These are phyloP conservation scores for Colletotrichum chlorophyti DNA, from an alignment of 2,329 filamentous ascomycete species.

Conservation along the genomic window DNA sequence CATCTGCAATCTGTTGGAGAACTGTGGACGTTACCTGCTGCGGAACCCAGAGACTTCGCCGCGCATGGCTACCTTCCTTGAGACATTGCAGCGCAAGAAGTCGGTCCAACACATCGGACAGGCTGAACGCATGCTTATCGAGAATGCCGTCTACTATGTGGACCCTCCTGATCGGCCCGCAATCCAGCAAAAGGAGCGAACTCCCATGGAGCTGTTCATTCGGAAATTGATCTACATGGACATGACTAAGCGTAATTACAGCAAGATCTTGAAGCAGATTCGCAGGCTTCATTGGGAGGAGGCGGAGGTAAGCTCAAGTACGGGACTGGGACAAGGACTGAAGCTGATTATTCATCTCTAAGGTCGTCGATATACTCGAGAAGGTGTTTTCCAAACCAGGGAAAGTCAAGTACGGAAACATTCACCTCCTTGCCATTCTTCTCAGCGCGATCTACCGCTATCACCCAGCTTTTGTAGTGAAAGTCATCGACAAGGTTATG, in stretches of 20 bases:
- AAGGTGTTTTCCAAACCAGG: slow-evolving; percentile 96
- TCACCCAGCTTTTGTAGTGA: slow-evolving; percentile 88
- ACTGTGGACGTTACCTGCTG: slow-evolving; percentile 92
- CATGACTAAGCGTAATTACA: slow-evolving; percentile 91
- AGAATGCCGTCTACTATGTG: slow-evolving; percentile 98
- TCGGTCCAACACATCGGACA: slow-evolving; percentile 93
- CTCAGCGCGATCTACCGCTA: slow-evolving; percentile 89
- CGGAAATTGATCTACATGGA: slow-evolving; percentile 93
- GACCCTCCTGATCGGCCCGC: slow-evolving; percentile 92
- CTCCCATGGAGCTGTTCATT: slow-evolving; percentile 90
- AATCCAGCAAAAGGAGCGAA: slow-evolving; percentile 95
- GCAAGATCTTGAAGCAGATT: slow-evolving; percentile 92
- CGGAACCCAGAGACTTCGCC: slow-evolving; percentile 92
- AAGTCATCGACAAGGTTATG: slow-evolving; percentile 89
- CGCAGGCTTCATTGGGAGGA: slow-evolving; percentile 98
- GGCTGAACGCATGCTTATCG: slow-evolving; percentile 96
- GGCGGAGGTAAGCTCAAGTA: slow-evolving; percentile 64
- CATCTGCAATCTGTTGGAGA: slow-evolving; percentile 93
- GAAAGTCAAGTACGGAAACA: slow-evolving; percentile 97
- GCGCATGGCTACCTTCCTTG: slow-evolving; percentile 91
- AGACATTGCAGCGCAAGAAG: slow-evolving; percentile 96
- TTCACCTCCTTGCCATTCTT: slow-evolving; percentile 90
- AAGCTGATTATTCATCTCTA: not conserved
- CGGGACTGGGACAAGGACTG: too few relatives aligned
- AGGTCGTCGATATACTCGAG: slow-evolving; percentile 77